phyloP scores from a whole-genome alignment of 1,284 basidiomycete species.

The Athelia sp. region DNA sequence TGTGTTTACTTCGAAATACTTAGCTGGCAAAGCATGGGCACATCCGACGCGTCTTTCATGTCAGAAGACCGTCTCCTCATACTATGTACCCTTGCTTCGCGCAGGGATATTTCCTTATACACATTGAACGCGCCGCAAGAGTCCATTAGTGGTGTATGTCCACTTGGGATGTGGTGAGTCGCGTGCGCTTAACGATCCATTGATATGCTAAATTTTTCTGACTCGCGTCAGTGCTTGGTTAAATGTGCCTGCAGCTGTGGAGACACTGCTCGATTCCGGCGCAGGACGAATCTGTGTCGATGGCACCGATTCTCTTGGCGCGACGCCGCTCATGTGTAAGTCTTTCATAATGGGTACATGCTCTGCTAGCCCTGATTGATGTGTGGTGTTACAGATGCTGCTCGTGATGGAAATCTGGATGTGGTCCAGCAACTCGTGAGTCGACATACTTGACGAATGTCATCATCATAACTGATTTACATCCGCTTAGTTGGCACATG shows the following conservation, averaged over 20 bases:
- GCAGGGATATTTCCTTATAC: slow-evolving; percentile 54
- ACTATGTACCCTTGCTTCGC: slow-evolving; percentile 46
- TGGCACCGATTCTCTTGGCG: slow-evolving; percentile 63
- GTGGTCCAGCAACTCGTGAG: slow-evolving; percentile 60
- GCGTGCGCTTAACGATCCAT: background rate
- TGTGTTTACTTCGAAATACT: slow-evolving; percentile 3
- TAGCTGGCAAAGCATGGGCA: slow-evolving; percentile 64
- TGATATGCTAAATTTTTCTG: background rate
- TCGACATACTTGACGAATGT: background rate
- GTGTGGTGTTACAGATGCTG: slow-evolving; percentile 47
- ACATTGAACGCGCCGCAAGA: slow-evolving; percentile 65
- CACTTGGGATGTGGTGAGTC: slow-evolving; percentile 48
- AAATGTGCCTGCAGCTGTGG: slow-evolving; percentile 52
- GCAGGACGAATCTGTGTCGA: slow-evolving; percentile 60
- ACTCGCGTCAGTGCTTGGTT: slow-evolving; percentile 55
- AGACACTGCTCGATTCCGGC: slow-evolving; percentile 53
- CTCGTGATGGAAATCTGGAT: slow-evolving; percentile 61
- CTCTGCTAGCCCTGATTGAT: slow-evolving; percentile 13
- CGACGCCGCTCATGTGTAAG: slow-evolving; percentile 78
- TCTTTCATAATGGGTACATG: slow-evolving; percentile 12
- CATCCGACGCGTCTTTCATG: slow-evolving; percentile 61
- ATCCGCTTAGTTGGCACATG: slow-evolving; percentile 47
- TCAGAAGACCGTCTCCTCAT: slow-evolving; percentile 48
- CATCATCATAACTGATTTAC: slow-evolving; percentile 7
- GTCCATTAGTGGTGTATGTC: slow-evolving; percentile 64